Percentiles rank a stretch among this genome's conserved stretches.
These are phyloP conservation scores for Luzula sylvatica DNA, from an alignment of 176 grass and related monocot species.

Conservation along the genomic window DNA sequence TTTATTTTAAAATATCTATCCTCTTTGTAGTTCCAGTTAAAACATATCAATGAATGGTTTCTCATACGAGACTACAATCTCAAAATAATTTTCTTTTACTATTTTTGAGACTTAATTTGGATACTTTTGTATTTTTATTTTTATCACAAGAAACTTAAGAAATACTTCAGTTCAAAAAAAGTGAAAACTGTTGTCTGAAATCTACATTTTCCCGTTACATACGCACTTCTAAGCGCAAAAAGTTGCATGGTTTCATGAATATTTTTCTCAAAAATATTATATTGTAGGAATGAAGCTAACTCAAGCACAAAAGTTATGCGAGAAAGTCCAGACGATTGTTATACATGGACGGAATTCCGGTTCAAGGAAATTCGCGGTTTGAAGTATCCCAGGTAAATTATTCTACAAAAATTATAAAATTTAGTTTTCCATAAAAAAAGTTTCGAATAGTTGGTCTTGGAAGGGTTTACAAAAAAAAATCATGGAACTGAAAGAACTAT, in stretches of 20 bases:
- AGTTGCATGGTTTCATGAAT: background rate
- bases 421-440: no score
- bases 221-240: no score
- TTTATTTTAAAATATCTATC: background rate
- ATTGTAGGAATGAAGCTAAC: background rate
- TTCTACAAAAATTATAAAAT: no score
- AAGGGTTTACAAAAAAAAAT: no score
- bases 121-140: background rate
- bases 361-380: background rate
- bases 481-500: no score
- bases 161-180: background rate
- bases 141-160: background rate
- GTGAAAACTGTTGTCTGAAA: background rate
- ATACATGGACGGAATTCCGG: constrained; percentile 1
- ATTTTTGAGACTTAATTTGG: background rate
- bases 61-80: background rate
- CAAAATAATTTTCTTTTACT: no score
- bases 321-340: constrained; percentile 12
- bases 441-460: no score
- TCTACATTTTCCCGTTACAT: background rate
- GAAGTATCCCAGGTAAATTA: constrained; percentile 10
- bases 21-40: background rate
- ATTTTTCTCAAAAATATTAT: background rate
- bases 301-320: background rate
- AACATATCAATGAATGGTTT: background rate